Evolutionary conservation across 1,284 basidiomycete species (phyloP).

Genomic region (Puccinia novopanici): DNA sequence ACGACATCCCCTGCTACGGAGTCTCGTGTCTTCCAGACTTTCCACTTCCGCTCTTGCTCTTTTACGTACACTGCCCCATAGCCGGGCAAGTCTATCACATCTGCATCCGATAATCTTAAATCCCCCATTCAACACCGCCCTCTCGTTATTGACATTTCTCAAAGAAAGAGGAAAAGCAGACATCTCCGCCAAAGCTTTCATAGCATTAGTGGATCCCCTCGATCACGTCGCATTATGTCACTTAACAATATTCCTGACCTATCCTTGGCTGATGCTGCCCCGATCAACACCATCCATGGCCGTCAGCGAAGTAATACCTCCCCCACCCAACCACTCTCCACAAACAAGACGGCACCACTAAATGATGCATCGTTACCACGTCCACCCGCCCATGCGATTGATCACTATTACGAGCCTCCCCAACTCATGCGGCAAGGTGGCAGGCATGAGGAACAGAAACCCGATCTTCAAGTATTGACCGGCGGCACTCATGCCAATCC

Average conservation of each 20-base stretch:
- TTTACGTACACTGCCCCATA: not conserved
- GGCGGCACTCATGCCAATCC: not conserved
- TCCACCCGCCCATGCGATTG: not conserved
- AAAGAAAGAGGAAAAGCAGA: not conserved
- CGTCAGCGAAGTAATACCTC: constrained; percentile 17
- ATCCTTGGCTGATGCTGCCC: not conserved
- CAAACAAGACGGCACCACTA: not conserved
- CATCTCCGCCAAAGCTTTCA: not conserved
- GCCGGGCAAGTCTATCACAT: not conserved
- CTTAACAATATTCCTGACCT: constrained; percentile 11
- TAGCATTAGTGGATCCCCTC: not conserved
- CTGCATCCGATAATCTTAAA: constrained; percentile 15
- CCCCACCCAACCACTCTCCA: not conserved
- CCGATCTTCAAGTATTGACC: not conserved
- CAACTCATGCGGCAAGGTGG: not conserved
- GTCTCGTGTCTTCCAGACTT: constrained; percentile 18
- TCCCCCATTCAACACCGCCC: not conserved
- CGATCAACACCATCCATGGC: constrained; percentile 19
- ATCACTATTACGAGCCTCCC: constrained; percentile 3
- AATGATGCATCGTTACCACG: not conserved
- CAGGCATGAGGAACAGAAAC: not conserved
- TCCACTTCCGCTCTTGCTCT: not conserved
- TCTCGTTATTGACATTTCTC: not conserved
- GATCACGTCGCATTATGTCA: not conserved
- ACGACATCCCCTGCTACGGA: constrained; percentile 15